Evolutionary conservation across 495 filamentous ascomycete species (phyloP), one percentile per base, ranked within the genome.

Genomic region (Penicillium pancosmium): DNA sequence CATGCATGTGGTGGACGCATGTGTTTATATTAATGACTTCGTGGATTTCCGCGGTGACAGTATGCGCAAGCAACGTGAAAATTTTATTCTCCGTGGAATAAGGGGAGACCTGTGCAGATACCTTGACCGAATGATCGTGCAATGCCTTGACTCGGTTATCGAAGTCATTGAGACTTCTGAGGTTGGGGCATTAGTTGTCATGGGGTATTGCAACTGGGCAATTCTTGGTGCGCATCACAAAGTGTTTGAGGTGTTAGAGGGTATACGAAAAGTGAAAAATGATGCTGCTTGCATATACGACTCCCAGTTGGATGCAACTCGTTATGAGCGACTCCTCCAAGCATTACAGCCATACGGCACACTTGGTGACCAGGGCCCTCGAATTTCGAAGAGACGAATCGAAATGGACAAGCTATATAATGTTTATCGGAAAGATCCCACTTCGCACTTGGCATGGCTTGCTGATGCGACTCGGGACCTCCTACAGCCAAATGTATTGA

Each of bases 201-300:
- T 68, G 56, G 63, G 61, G 8, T 67, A 57, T 35, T 68, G 66
- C 34, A 71, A 68, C 27, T 69, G 68, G 66, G 55, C 57, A 7
- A 46, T 68, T 21, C 57, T 69, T 46, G 50, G 51, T 2, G 63
- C 61, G 7, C 66, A 71, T 35, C 68, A 71, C 44, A 68, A 68
- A 31, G 25, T 64, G 4, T 71, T 59, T 52, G 66, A 69, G 36
- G 12, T 64, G 5, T 7, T 60, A 5, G 47, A 62, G 7, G 59
- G 61, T 7, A 27, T 62, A 3, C 21, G 12, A 0, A 11, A 25
- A 1, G 52, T 54, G 6, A 33, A 31, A 9, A 21, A 44, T 9
- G 33, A 51, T 8, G 8, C 23, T 4, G 13, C n/a, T 19, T 65
- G 61, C 33, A 16, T 50, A 9, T 61, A 69, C 40, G 23, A 36